Percentiles rank a stretch among this genome's conserved stretches.
Evolutionary conservation across 2,329 filamentous ascomycete genomes (phyloP).

Genomic region (Beauveria rudraprayagi): DNA sequence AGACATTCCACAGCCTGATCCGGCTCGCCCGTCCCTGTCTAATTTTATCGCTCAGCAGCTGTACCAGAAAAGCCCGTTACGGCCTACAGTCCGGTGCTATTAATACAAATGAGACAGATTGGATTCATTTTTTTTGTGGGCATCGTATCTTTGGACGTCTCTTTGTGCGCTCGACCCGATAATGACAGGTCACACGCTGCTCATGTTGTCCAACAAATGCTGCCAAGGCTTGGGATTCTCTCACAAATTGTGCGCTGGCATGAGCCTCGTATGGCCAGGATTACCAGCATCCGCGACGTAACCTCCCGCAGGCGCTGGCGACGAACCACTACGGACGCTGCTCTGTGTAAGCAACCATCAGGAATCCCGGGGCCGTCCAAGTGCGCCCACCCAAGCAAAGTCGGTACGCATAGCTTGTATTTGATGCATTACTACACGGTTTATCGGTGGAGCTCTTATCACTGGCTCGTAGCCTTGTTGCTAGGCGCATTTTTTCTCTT

Average conservation of each 20-base stretch:
- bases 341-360: conserved; percentile 1
- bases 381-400: background rate
- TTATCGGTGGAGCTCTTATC: background rate
- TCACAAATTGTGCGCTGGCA: background rate
- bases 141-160: background rate
- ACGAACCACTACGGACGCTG: background rate
- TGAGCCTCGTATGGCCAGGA: background rate
- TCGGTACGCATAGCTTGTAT: background rate
- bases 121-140: conserved; percentile 3
- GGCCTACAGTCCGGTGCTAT: background rate
- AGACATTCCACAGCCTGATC: conserved; percentile 1
- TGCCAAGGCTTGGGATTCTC: conserved; percentile 5
- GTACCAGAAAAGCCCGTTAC: background rate
- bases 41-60: background rate
- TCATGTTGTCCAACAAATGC: background rate
- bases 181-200: conserved; percentile 9
- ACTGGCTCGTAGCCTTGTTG: conserved; percentile 3
- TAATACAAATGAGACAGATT: background rate
- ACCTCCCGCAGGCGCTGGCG: background rate
- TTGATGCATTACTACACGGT: background rate
- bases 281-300: background rate
- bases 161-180: background rate
- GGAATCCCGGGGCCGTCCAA: background rate
- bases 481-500: background rate
- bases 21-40: background rate